A percentile compares a stretch with the other conserved stretches of the same genome.
phyloP scores from a whole-genome alignment of 805 yeast species.

The Cyberlindnera saturnus region DNA sequence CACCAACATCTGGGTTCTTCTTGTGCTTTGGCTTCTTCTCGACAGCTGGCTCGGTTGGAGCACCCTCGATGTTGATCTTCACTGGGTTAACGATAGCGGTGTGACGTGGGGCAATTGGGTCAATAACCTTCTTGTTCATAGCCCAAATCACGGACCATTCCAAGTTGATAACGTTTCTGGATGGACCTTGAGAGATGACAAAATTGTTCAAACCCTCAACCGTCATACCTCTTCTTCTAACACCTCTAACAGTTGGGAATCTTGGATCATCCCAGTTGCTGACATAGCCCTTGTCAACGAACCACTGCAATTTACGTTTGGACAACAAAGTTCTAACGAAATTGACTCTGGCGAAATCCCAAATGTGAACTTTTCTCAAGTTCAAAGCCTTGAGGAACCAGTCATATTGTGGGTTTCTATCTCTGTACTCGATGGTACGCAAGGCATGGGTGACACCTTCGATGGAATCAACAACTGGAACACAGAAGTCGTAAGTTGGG shows the following conservation, averaged over 20 bases:
- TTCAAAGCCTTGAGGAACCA: slow-evolving; percentile 84
- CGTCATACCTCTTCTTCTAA: slow-evolving; percentile 99
- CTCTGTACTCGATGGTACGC: slow-evolving; percentile 98
- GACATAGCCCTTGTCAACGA: slow-evolving; percentile 87
- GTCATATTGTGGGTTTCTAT: slow-evolving; percentile 95
- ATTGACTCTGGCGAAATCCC: slow-evolving; percentile 98
- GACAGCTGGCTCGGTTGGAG: slow-evolving; percentile 52
- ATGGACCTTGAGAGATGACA: slow-evolving; percentile 94
- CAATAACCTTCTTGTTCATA: slow-evolving; percentile 92
- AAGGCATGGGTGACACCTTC: slow-evolving; percentile 98
- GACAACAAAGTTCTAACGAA: slow-evolving; percentile 92
- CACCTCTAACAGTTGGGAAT: slow-evolving; percentile 99
- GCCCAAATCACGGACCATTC: slow-evolving; percentile 99
- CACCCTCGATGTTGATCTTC: slow-evolving; percentile 57
- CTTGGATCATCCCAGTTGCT: slow-evolving; percentile 98
- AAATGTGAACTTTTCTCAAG: slow-evolving; percentile 88
- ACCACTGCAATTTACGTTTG: slow-evolving; percentile 98
- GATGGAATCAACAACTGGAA: slow-evolving; percentile 88
- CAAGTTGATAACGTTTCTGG: slow-evolving; percentile 90
- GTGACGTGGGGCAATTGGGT: slow-evolving; percentile 94
- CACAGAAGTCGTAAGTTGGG: slow-evolving; percentile 99
- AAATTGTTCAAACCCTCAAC: slow-evolving; percentile 95
- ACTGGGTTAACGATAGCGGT: slow-evolving; percentile 80
- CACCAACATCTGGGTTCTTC: slow-evolving; percentile 89
- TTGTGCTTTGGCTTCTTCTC: slow-evolving; percentile 91